Conservation (phyloP, 73 alveolate species). For the Blepharisma japonicum region DNA sequence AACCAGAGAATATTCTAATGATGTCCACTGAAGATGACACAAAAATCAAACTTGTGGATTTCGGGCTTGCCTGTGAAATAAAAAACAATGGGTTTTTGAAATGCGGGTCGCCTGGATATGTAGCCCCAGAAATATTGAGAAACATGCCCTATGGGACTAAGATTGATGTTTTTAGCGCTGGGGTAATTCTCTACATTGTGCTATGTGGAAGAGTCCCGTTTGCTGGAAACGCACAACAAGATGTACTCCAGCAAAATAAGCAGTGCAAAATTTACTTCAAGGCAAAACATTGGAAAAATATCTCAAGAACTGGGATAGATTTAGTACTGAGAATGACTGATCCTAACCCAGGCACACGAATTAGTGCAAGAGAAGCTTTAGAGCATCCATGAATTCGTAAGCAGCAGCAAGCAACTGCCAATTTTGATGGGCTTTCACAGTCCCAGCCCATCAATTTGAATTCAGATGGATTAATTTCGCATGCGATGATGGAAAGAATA, state of each 20-base stretch:
- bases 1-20: slow-evolving; percentile 79
- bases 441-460: no score
- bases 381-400: not conserved
- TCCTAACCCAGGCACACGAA: not conserved
- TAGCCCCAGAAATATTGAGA: slow-evolving; percentile 42
- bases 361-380: not conserved
- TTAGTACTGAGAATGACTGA: not conserved
- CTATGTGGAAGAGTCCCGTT: slow-evolving; percentile 37
- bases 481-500: no score
- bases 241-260: slow-evolving; percentile 29
- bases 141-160: slow-evolving; percentile 31
- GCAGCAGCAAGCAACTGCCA: not conserved
- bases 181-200: slow-evolving; percentile 33
- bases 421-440: no score
- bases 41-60: slow-evolving; percentile 38
- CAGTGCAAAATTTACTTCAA: slow-evolving; percentile 36
- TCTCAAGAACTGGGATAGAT: not conserved
- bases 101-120: slow-evolving; percentile 52
- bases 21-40: slow-evolving; percentile 33
- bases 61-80: slow-evolving; percentile 37
- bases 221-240: slow-evolving; percentile 38
- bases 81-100: slow-evolving; percentile 26
- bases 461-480: no score
- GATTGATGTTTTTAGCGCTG: slow-evolving; percentile 41
- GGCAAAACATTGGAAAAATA: slow-evolving; percentile 8